Evolutionary conservation across 805 yeast species (phyloP).

Genomic region (Pichia paraexigua): DNA sequence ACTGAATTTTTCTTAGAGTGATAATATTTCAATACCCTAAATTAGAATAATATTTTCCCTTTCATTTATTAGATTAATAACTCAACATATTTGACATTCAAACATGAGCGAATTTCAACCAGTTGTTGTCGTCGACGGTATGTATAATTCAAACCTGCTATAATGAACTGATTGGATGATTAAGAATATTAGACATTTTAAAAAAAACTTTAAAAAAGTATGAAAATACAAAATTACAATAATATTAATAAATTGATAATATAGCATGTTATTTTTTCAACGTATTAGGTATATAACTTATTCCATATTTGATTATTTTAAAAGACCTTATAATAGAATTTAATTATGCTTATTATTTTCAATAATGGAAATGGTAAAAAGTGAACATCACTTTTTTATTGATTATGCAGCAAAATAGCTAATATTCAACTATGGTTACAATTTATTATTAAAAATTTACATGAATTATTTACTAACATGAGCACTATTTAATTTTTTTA

Average conservation of each 20-base stretch:
- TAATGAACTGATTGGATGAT: background rate
- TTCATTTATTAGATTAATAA: background rate
- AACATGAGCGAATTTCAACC: constrained; percentile 85
- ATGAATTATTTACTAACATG: constrained; percentile 6
- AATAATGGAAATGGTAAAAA: no score
- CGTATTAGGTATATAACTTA: no score
- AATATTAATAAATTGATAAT: no score
- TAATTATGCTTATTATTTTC: no score
- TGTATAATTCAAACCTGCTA: constrained; percentile 22
- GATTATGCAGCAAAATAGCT: no score
- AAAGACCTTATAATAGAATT: no score
- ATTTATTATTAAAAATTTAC: no score
- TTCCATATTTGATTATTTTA: background rate
- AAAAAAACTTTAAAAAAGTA: background rate
- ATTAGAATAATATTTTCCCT: background rate
- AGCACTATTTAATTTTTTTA: background rate
- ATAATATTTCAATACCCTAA: background rate
- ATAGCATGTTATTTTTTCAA: no score
- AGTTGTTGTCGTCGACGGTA: constrained; percentile 97
- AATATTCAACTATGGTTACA: no score
- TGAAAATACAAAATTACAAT: no score
- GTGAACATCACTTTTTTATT: no score
- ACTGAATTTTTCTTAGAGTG: background rate
- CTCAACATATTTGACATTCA: constrained; percentile 7
- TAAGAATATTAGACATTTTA: background rate